Percentiles rank a stretch among this genome's conserved stretches.
Conservation (phyloP, 2,329 filamentous ascomycete species). For the Saccharata proteae region DNA sequence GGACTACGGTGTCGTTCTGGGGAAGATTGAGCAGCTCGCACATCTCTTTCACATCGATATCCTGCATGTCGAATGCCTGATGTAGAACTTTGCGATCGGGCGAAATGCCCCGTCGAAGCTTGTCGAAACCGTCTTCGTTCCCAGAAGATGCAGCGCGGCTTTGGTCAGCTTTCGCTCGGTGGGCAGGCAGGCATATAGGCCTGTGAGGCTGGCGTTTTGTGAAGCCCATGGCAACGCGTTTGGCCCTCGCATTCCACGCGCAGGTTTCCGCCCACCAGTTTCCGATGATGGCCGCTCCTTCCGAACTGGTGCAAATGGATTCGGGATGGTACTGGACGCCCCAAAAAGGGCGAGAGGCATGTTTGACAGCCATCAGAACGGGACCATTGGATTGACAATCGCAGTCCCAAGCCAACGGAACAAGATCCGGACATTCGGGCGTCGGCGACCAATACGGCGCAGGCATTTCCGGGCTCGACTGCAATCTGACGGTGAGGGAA, state of each 20-base stretch:
- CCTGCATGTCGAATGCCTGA: too few species aligned
- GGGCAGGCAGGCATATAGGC: too few species aligned
- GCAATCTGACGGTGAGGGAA: conserved; percentile 40
- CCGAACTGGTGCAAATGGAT: conserved; percentile 66
- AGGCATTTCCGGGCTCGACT: conserved; percentile 18
- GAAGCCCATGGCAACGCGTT: too few species aligned
- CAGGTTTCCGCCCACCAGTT: conserved; percentile 65
- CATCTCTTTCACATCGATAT: conserved; percentile 25
- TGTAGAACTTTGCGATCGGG: too few species aligned
- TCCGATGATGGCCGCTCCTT: conserved; percentile 50
- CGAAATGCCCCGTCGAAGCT: too few species aligned
- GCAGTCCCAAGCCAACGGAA: conserved; percentile 38
- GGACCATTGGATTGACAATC: conserved; percentile 35
- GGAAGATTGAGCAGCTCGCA: conserved; percentile 23
- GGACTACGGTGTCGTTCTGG: conserved; percentile 27
- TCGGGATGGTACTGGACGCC: conserved; percentile 87
- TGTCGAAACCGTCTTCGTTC: too few species aligned
- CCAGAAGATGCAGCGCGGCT: too few species aligned
- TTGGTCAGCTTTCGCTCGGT: too few species aligned
- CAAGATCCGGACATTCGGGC: conserved; percentile 28
- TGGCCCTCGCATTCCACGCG: too few species aligned
- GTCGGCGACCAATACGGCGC: conserved; percentile 16
- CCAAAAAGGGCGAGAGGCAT: conserved; percentile 62
- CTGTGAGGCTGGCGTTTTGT: too few species aligned
- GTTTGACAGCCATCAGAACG: conserved; percentile 69